phyloP scores from a whole-genome alignment of 345 rosid species.

The Syzygium aromaticum region DNA sequence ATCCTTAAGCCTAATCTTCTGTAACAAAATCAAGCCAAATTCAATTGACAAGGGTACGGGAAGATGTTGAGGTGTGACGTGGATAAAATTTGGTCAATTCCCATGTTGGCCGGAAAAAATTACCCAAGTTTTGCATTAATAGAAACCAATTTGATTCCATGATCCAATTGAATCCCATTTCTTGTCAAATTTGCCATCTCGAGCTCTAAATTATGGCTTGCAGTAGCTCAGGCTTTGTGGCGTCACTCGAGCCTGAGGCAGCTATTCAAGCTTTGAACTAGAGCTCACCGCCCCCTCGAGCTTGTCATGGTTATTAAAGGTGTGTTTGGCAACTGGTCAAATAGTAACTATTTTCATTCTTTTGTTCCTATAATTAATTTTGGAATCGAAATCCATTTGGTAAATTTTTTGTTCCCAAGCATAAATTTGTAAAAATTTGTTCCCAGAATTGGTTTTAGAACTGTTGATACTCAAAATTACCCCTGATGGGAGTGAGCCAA shows the following conservation, averaged over 20 bases:
- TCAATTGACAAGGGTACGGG: rapidly evolving
- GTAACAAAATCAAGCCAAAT: neutral
- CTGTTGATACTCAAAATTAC: too few species aligned
- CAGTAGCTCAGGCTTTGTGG: rapidly evolving
- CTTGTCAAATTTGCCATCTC: neutral
- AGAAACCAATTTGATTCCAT: neutral
- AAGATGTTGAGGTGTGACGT: neutral
- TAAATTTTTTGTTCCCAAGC: too few species aligned
- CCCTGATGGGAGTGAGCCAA: too few species aligned
- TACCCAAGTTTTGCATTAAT: neutral
- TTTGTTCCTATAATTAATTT: too few species aligned
- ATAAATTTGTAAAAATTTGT: too few species aligned
- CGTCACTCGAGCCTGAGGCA: neutral
- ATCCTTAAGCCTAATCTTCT: neutral
- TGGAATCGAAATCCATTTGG: too few species aligned
- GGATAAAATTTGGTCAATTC: neutral
- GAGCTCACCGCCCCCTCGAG: neutral
- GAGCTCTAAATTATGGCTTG: neutral
- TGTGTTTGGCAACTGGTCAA: too few species aligned
- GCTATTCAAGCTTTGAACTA: neutral
- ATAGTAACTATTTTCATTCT: too few species aligned
- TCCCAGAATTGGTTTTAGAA: too few species aligned
- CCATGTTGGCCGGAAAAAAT: neutral
- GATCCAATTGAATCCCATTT: neutral
- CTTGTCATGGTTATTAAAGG: too few species aligned